Base-by-base conservation (phyloP, 371 early-diverging fungal genomes). In the Rhizomucor miehei region DNA sequence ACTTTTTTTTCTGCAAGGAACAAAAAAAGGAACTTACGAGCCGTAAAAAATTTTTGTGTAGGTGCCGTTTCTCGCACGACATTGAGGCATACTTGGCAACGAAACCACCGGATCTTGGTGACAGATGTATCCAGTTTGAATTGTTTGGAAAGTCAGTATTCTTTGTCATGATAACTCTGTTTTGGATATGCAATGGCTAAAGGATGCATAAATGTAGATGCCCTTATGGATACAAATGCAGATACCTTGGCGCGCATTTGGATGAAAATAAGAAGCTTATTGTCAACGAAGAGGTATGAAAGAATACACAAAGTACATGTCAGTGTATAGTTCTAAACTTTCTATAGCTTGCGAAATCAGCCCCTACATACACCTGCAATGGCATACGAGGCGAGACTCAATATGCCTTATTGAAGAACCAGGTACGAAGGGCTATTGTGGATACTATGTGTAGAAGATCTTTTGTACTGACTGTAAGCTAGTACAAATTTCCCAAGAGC, bases 101-200 rank as follows among this genome's bases (percentile, higher is more conserved):
- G 8, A 87, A 86, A 48, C 89, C 73, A 3, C 77, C 82, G 6
- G 97, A 97, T 61, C 54, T 95, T 19, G 92, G 89, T 0, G 70
- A 72, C n/a, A 60, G 49, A 6, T 97, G 98, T 65, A 74, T 80
- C 23, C 65, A 82, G 24, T 92, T 88, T 63, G 86, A 86, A 3
- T 48, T 71, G 12, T 86, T 67, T 58, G 97, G 97, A 57, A 65
- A 69, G 92, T 84, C 79, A 45, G 70, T 81, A 51, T 2, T 37
- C n/a, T 34, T 3, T 29, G 6, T 23, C 25, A 12, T n/a, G 25
- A 9, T n/a, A n/a, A n/a, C n/a, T n/a, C n/a, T n/a, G n/a, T 16
- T 44, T 44, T 6, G 16, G 6, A 8, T 16, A 19, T 38, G 38
- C 14, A 14, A 14, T 9, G 38, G n/a, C n/a, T n/a, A n/a, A n/a